Percentiles rank a stretch among this genome's conserved stretches.
Evolutionary conservation across 2,329 filamentous ascomycete species (phyloP).

Genomic region (Aspergillus japonicus): DNA sequence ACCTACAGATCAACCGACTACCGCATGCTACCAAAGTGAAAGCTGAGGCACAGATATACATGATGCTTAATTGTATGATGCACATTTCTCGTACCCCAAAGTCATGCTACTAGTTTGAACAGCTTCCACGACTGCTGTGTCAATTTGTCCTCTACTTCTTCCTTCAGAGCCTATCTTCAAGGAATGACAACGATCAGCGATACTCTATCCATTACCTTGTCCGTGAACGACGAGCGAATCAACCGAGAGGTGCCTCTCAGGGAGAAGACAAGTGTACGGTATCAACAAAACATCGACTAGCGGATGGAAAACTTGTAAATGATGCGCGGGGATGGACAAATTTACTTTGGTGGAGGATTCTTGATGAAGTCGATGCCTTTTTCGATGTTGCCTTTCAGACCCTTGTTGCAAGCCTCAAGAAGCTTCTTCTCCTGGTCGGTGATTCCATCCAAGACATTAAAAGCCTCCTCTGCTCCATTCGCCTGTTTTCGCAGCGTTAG

Average conservation of each 20-base stretch:
- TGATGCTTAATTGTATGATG: conserved; percentile 14
- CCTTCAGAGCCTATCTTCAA: conserved; percentile 49
- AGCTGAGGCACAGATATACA: conserved; percentile 8
- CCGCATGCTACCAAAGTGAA: background rate
- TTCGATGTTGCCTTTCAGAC: conserved; percentile 86
- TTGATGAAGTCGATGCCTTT: conserved; percentile 90
- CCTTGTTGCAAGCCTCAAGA: conserved; percentile 70
- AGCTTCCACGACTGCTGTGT: conserved; percentile 22
- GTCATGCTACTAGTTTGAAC: conserved; percentile 15
- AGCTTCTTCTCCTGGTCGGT: conserved; percentile 88
- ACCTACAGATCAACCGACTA: background rate
- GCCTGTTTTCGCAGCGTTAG: conserved; percentile 54
- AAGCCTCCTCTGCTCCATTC: conserved; percentile 80
- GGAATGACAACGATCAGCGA: conserved; percentile 37
- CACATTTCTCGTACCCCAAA: conserved; percentile 15
- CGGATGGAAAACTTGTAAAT: conserved; percentile 19
- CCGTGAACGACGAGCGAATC: conserved; percentile 12
- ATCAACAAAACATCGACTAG: conserved; percentile 23
- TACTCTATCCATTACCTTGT: conserved; percentile 28
- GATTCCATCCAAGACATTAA: conserved; percentile 72
- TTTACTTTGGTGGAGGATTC: conserved; percentile 87
- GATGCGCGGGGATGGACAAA: conserved; percentile 35
- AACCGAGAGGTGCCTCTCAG: conserved; percentile 15
- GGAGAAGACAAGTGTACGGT: conserved; percentile 12
- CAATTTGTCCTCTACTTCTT: conserved; percentile 25